phyloP scores from a whole-genome alignment of 257 asterid species.

The Primulina eburnea region DNA sequence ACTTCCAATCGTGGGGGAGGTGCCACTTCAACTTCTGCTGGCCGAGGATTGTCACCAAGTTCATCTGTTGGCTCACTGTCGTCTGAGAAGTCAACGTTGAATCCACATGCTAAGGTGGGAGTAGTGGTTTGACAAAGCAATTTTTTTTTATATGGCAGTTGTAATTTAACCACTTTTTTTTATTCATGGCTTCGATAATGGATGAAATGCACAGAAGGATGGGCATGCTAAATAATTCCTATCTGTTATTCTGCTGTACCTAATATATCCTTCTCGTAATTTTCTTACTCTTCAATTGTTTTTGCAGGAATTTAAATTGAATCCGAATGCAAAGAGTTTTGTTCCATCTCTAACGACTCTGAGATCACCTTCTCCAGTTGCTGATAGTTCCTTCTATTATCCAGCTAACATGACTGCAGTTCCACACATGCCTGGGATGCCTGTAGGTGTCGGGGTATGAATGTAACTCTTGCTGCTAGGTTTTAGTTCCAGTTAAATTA shows the following conservation, averaged over 20 bases:
- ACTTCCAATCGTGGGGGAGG: slow-evolving; percentile 63
- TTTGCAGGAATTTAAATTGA: slow-evolving; percentile 80
- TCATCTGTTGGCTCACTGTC: slow-evolving; percentile 83
- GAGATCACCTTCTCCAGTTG: slow-evolving; percentile 79
- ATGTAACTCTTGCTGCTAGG: background rate
- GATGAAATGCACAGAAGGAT: background rate
- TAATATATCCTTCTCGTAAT: slow-evolving; percentile 18
- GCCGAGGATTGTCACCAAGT: slow-evolving; percentile 71
- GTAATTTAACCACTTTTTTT: background rate
- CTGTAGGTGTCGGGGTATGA: slow-evolving; percentile 84
- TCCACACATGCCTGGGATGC: slow-evolving; percentile 82
- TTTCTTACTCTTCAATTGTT: slow-evolving; percentile 10
- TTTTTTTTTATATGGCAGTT: background rate
- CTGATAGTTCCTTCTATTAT: slow-evolving; percentile 82
- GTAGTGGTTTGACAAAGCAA: background rate
- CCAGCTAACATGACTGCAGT: slow-evolving; percentile 63
- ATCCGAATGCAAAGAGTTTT: slow-evolving; percentile 86
- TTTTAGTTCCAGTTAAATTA: background rate
- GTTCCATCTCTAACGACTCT: slow-evolving; percentile 64
- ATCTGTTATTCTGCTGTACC: background rate
- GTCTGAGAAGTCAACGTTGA: slow-evolving; percentile 82
- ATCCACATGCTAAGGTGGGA: slow-evolving; percentile 91
- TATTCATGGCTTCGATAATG: background rate
- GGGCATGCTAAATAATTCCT: background rate
- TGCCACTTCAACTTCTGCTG: slow-evolving; percentile 61